Evolutionary conservation across 108 stramenopile species (phyloP).

Genomic region (Thalassiosira profunda): DNA sequence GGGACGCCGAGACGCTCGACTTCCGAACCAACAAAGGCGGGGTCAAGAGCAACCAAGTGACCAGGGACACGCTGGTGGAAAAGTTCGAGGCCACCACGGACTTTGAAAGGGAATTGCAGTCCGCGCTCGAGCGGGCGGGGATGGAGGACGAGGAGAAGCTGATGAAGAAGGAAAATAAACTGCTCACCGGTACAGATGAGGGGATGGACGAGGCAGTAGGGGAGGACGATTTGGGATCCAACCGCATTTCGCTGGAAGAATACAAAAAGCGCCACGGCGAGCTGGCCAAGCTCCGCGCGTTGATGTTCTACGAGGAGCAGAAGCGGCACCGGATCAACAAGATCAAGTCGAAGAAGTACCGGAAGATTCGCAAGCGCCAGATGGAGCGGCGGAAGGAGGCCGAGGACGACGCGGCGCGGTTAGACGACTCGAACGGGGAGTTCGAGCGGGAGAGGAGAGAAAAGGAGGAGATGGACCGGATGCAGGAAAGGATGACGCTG

Average conservation of each 20-base stretch:
- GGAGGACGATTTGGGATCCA: conserved; percentile 92
- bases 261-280: conserved; percentile 94
- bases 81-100: conserved; percentile 91
- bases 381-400: conserved; percentile 81
- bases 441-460: conserved; percentile 80
- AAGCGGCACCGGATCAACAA: conserved; percentile 99
- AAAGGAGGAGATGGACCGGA: conserved; percentile 93
- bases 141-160: conserved; percentile 82
- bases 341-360: conserved; percentile 98
- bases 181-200: too few species aligned
- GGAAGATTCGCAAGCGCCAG: conserved; percentile 93
- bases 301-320: conserved; percentile 99
- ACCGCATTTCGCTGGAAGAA: conserved; percentile 88
- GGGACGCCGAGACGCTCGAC: conserved; percentile 93
- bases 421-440: conserved; percentile 61
- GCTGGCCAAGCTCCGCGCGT: conserved; percentile 94
- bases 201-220: too few species aligned
- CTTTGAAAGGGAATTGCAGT: conserved; percentile 92
- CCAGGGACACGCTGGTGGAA: conserved; percentile 71
- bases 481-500: conserved; percentile 97
- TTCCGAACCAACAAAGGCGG: conserved; percentile 80
- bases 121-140: conserved; percentile 86
- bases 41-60: conserved; percentile 35
- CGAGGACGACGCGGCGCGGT: conserved; percentile 66
- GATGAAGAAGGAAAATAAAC: conserved; percentile 65